Conservation (phyloP, 73 alveolate species). For the Stentor roeselii region DNA sequence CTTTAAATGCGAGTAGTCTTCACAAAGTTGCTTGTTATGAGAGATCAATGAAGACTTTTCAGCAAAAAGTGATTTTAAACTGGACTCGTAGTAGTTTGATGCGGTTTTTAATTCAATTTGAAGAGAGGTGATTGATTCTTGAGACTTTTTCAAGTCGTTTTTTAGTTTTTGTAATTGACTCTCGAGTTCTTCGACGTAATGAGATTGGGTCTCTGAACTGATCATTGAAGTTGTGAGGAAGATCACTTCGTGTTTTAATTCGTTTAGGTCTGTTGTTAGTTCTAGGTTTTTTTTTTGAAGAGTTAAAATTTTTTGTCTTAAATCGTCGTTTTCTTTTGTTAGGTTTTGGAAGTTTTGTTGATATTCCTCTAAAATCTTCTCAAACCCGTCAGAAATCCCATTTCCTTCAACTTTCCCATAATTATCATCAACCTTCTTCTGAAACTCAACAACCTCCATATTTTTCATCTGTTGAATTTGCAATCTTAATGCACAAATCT, state of each 20-base stretch:
- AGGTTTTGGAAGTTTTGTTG: not conserved
- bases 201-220: not conserved
- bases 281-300: not conserved
- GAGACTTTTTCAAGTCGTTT: not conserved
- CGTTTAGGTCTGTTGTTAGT: not conserved
- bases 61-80: too few species aligned
- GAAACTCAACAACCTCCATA: not conserved
- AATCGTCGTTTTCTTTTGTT: not conserved
- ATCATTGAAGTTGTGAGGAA: not conserved
- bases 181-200: not conserved
- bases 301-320: not conserved
- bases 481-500: not conserved
- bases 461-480: too few species aligned
- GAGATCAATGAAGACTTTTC: too few species aligned
- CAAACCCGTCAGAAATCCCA: not conserved
- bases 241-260: not conserved
- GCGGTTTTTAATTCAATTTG: too few species aligned
- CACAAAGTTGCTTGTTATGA: too few species aligned
- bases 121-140: too few species aligned
- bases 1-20: too few species aligned
- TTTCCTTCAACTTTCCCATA: not conserved
- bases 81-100: too few species aligned
- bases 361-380: not conserved
- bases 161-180: not conserved
- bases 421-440: too few species aligned